A percentile compares a stretch with the other conserved stretches of the same genome.
phyloP scores from a whole-genome alignment of 495 filamentous ascomycete genomes.

The Peziza echinospora region DNA sequence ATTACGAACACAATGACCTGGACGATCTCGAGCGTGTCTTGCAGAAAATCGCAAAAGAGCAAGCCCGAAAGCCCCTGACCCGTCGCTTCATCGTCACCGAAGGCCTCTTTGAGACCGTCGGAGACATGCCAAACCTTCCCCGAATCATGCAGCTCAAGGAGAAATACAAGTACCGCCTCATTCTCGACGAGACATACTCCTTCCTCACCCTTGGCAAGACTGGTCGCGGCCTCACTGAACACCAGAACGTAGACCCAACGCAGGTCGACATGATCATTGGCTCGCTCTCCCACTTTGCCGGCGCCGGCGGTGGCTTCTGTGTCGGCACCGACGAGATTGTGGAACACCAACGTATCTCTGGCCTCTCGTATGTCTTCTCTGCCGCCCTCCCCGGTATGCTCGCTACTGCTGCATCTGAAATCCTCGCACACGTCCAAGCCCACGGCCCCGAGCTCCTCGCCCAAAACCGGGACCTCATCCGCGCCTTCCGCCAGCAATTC shows the following conservation, averaged over 20 bases:
- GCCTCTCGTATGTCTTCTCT: constrained; percentile 79
- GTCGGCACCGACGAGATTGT: constrained; percentile 74
- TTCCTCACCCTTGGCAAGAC: constrained; percentile 84
- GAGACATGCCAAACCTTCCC: constrained; percentile 67
- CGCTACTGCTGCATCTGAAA: constrained; percentile 83
- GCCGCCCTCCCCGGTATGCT: constrained; percentile 84
- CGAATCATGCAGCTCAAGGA: constrained; percentile 77
- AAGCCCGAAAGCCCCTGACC: constrained; percentile 66
- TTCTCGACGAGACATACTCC: constrained; percentile 91
- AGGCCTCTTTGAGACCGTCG: constrained; percentile 75
- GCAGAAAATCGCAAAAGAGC: constrained; percentile 65
- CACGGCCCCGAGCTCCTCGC: constrained; percentile 49
- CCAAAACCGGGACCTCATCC: constrained; percentile 60
- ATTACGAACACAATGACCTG: constrained; percentile 95
- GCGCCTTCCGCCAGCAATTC: constrained; percentile 60
- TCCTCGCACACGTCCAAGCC: constrained; percentile 59
- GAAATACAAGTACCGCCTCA: constrained; percentile 90
- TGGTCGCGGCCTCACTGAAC: constrained; percentile 79
- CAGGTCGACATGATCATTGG: constrained; percentile 93
- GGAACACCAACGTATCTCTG: constrained; percentile 82
- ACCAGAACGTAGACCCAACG: constrained; percentile 78
- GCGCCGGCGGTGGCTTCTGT: constrained; percentile 89
- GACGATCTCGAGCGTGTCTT: constrained; percentile 76
- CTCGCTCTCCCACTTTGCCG: constrained; percentile 70
- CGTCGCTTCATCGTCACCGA: constrained; percentile 92